Base-by-base conservation (phyloP, 331 rosid genomes). In the Malus hybrid region DNA sequence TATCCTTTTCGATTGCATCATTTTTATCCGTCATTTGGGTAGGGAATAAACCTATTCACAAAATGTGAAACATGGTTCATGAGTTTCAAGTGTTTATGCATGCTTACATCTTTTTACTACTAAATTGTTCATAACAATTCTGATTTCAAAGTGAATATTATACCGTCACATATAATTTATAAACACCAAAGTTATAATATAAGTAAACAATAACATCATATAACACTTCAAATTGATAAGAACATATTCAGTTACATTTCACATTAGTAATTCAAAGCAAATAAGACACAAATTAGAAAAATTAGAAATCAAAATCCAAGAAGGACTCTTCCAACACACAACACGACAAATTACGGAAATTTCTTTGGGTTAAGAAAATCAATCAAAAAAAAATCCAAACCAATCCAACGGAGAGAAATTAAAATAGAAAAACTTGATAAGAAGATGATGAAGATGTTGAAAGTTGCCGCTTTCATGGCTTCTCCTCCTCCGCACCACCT, bases 391-490 rank as follows among this genome's bases (percentile, higher is more conserved):
- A 4, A 68, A 26, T 1, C 2, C 42, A 19, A 18, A 44, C 44
- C 44, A 24, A 24, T 28, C 57, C 20, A 68, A 20, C 8, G 48
- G n/a, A 5, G 46, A 18, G 24, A 19, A 13, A 39, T 7, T 7
- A 36, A 36, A 34, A n/a, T 1, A 7, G 42, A 39, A 39, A 39
- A 39, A 63, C 6, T 63, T 30, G 68, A 26, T 7, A 55, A 28
- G 19, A 52, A 69, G 36, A 14, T 7, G 3, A 24, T 30, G n/a
- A n/a, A n/a, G 34, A 12, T 19, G 36, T 13, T 65, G 16, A 72
- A 57, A 22, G 75, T 72, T 63, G 42, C 81, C 70, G 74, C 63
- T 72, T 34, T 66, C 78, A 24, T 63, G 67, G 53, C 76, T 77
- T 74, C 79, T 66, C 75, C 60, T 58, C 46, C 53, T 77, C 74